A percentile compares a stretch with the other conserved stretches of the same genome.
phyloP scores from a whole-genome alignment of 768 basidiomycete genomes.

The Mycena rosella region DNA sequence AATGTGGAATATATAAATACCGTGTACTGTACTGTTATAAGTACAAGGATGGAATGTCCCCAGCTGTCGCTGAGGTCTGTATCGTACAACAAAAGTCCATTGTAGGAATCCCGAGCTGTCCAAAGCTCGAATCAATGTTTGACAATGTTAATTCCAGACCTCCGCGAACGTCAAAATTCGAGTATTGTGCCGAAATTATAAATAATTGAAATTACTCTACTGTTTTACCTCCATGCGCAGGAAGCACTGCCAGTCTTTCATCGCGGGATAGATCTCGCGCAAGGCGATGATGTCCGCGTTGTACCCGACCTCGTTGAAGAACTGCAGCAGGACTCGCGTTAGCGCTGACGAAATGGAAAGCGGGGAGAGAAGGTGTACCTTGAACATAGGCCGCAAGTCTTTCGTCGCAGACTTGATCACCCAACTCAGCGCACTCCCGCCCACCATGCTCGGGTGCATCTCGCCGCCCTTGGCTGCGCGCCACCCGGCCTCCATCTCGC shows the following conservation, averaged over 20 bases:
- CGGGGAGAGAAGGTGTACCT: background rate
- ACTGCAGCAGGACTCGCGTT: conserved; percentile 6
- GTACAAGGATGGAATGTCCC: too few species aligned
- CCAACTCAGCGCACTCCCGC: conserved; percentile 3
- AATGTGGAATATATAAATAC: too few species aligned
- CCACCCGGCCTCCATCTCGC: conserved; percentile 24
- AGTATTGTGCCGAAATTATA: too few species aligned
- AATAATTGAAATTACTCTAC: background rate
- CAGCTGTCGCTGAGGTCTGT: too few species aligned
- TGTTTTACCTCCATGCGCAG: conserved; percentile 17
- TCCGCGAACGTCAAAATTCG: too few species aligned
- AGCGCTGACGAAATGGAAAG: background rate
- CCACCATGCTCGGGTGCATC: conserved; percentile 16
- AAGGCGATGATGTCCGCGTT: conserved; percentile 16
- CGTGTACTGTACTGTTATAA: too few species aligned
- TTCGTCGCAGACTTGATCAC: background rate
- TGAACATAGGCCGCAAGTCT: conserved; percentile 29
- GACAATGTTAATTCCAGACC: too few species aligned
- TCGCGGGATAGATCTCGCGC: conserved; percentile 25
- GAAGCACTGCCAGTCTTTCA: conserved; percentile 28
- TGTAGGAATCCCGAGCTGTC: too few species aligned
- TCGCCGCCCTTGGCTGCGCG: conserved; percentile 21
- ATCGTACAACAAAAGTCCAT: too few species aligned
- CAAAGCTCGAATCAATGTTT: too few species aligned
- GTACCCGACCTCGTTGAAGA: conserved; percentile 31